phyloP scores from a whole-genome alignment of 768 basidiomycete species.

The Lanmaoa pseudosensibilis region DNA sequence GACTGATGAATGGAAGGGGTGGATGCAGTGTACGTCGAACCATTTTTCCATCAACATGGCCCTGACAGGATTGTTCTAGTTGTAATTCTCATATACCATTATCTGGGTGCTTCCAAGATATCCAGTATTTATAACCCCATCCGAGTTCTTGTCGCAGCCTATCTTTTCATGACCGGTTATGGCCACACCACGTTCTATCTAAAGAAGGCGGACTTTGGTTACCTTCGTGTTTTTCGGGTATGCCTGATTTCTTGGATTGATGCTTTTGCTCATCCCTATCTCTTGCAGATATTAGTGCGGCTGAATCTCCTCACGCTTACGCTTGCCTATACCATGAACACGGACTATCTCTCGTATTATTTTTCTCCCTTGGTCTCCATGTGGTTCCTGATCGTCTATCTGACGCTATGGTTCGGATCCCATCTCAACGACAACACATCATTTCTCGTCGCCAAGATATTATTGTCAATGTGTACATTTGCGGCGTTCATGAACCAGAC shows the following conservation, averaged over 20 bases:
- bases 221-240: conserved; percentile 72
- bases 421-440: conserved; percentile 67
- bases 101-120: conserved; percentile 84
- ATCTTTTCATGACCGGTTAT: conserved; percentile 93
- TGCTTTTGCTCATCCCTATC: neutral
- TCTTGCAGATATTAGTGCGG: conserved; percentile 65
- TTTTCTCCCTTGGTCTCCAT: conserved; percentile 87
- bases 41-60: neutral
- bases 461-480: conserved; percentile 59
- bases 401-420: conserved; percentile 69
- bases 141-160: conserved; percentile 83
- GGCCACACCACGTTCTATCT: conserved; percentile 87
- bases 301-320: conserved; percentile 81
- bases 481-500: conserved; percentile 64
- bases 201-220: conserved; percentile 85
- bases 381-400: conserved; percentile 88
- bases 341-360: conserved; percentile 88
- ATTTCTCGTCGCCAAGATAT: conserved; percentile 72
- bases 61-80: conserved; percentile 45
- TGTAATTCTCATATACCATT: conserved; percentile 90
- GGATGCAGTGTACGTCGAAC: conserved; percentile 83
- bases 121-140: conserved; percentile 94
- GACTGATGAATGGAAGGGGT: conserved; percentile 97
- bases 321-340: conserved; percentile 89
- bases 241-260: conserved; percentile 11